Conservation (phyloP, 2,329 filamentous ascomycete genomes). For the Aspergillus sp. region DNA sequence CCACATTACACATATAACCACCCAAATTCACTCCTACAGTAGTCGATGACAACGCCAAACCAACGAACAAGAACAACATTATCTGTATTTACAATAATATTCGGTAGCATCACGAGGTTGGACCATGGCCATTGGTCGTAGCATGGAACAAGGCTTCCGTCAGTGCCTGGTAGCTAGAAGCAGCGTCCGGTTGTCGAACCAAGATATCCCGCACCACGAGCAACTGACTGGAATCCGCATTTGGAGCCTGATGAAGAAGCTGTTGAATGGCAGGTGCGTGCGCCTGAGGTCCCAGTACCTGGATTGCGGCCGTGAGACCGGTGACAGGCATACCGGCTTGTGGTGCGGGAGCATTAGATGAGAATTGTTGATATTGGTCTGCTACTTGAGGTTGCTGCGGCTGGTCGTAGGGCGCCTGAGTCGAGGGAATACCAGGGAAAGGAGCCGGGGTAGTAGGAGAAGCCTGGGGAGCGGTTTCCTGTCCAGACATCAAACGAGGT, state of each 20-base stretch:
- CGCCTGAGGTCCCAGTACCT: slow-evolving; percentile 57
- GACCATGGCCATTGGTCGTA: slow-evolving; percentile 25
- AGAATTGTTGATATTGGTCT: slow-evolving; percentile 18
- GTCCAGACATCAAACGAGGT: slow-evolving; percentile 17
- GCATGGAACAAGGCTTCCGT: slow-evolving; percentile 34
- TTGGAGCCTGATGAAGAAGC: slow-evolving; percentile 59
- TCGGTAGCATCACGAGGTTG: slow-evolving; percentile 9
- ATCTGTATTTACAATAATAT: no score
- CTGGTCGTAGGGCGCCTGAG: slow-evolving; percentile 11
- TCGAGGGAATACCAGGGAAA: slow-evolving; percentile 9
- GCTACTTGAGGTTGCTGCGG: slow-evolving; percentile 9
- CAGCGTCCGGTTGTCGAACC: slow-evolving; percentile 55
- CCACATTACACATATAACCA: not conserved
- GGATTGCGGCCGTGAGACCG: slow-evolving; percentile 51
- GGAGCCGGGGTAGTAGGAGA: slow-evolving; percentile 10
- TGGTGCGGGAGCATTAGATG: not conserved
- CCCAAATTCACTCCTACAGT: no score
- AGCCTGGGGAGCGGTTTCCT: slow-evolving; percentile 17
- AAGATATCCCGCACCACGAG: slow-evolving; percentile 62
- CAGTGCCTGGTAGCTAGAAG: slow-evolving; percentile 47
- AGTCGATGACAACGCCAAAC: not conserved
- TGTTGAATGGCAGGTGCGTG: slow-evolving; percentile 60
- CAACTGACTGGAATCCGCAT: slow-evolving; percentile 65
- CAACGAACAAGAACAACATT: not conserved
- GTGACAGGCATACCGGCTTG: slow-evolving; percentile 14